These are phyloP conservation scores for Fraxinus americana DNA, from an alignment of 257 asterid species.

Conservation along the genomic window DNA sequence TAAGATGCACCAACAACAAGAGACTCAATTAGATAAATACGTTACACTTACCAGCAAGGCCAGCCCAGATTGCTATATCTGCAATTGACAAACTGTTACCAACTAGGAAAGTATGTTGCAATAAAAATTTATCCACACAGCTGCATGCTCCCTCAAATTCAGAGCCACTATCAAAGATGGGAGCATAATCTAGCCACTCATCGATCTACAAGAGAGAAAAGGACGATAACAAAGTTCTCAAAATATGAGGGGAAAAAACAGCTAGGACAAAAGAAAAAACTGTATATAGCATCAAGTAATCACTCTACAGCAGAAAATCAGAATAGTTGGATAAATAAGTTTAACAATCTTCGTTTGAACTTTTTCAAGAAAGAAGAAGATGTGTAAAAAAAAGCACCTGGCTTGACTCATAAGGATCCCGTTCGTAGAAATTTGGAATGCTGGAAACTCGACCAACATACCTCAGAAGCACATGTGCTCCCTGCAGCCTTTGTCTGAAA, in stretches of 20 bases:
- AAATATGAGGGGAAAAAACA: not conserved
- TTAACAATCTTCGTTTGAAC: not conserved
- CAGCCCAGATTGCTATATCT: constrained; percentile 84
- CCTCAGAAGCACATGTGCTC: constrained; percentile 59
- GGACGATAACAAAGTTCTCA: not conserved
- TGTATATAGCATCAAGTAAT: not conserved
- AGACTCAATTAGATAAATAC: constrained; percentile 3
- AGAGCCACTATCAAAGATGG: constrained; percentile 69
- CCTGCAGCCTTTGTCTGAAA: constrained; percentile 66
- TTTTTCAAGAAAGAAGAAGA: constrained; percentile 1
- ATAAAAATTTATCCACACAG: constrained; percentile 62
- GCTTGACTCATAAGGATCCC: constrained; percentile 56
- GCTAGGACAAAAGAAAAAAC: not conserved
- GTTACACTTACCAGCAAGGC: constrained; percentile 70
- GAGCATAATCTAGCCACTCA: constrained; percentile 81
- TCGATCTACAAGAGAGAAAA: constrained; percentile 59
- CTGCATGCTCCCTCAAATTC: constrained; percentile 93
- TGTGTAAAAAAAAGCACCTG: constrained; percentile 48
- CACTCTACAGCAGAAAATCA: not conserved
- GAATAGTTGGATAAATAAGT: not conserved
- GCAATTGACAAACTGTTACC: constrained; percentile 76
- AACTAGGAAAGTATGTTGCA: constrained; percentile 64
- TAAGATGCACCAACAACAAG: not conserved
- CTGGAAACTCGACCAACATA: constrained; percentile 59
- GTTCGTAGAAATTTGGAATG: constrained; percentile 46